Evolutionary conservation across 129 eudicot species (phyloP), one percentile per base, ranked within the genome.

Genomic region (Flaveria linearis): DNA sequence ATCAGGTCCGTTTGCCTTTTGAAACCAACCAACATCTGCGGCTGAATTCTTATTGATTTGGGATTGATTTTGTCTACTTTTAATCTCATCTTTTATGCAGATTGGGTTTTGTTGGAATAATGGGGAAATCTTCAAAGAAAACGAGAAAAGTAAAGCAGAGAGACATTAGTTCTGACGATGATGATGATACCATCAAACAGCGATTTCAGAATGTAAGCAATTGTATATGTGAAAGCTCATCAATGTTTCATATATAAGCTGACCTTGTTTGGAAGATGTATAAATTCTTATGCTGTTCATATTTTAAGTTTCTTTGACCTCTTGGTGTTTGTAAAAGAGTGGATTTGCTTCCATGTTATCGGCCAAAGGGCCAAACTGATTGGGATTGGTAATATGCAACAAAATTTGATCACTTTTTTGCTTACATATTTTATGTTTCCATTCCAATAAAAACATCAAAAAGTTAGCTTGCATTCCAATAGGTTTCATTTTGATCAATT

Each of bases 61-160:
- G 41, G 41, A 36, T 4, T 36, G 41, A 36, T 36, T 36, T 36
- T 36, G 41, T 36, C 41, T 36, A 36, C 41, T 36, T 36, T 36
- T 36, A 1, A 28, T 26, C 43, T 23, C 26, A 10, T 43, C 22
- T 70, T 12, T 72, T 41, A 7, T 79, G 66, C 62, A 57, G 74
- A 72, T 63, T 51, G 64, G 25, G 51, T 58, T 65, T 71, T 60
- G 30, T 36, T 81, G 36, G 26, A 66, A 36, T 39, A 57, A 86
- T 86, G 94, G 88, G 78, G 16, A 81, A 76, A 63, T 74, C 84
- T 67, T 65, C 82, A 18, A 90, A 87, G 84, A 18, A 64, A 76
- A 41, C 57, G 81, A 82, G 28, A 64, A 80, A 78, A 30, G 76
- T 58, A 8, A 81, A 73, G 15, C 78, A 76, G 43, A 83, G 56